phyloP scores from a whole-genome alignment of 2,329 filamentous ascomycete species.

The Chaetoscypha palmicola region DNA sequence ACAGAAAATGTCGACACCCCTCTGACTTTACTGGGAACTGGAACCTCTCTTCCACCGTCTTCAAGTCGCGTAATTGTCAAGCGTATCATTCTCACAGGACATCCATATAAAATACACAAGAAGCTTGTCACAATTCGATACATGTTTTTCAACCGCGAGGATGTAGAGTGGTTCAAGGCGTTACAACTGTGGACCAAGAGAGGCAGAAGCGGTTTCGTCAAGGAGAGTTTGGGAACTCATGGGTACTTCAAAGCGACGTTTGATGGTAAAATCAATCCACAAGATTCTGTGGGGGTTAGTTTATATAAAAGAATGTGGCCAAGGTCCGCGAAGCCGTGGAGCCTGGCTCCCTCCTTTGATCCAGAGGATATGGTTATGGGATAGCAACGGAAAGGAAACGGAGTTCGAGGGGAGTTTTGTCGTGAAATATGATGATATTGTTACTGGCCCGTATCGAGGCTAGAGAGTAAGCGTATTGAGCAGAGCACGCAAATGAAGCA shows the following conservation, averaged over 20 bases:
- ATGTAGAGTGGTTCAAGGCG: constrained; percentile 97
- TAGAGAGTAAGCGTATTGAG: no score
- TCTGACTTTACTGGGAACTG: constrained; percentile 74
- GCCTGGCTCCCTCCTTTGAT: constrained; percentile 11
- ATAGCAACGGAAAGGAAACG: constrained; percentile 1
- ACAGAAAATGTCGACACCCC: constrained; percentile 40
- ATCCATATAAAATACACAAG: constrained; percentile 99
- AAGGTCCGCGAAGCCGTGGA: constrained; percentile 47
- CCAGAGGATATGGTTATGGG: constrained; percentile 5
- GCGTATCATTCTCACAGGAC: constrained; percentile 85
- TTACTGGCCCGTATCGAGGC: no score
- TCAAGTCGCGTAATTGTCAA: constrained; percentile 82
- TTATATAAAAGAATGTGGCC: constrained; percentile 84
- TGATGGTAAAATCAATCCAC: constrained; percentile 90
- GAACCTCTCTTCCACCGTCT: constrained; percentile 74
- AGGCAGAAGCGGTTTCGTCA: constrained; percentile 83
- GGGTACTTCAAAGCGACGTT: constrained; percentile 99
- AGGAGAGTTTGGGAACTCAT: constrained; percentile 90
- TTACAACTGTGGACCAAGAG: constrained; percentile 89
- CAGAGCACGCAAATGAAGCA: no score
- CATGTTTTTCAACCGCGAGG: constrained; percentile 98
- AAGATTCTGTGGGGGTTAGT: constrained; percentile 88
- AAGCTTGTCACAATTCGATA: constrained; percentile 93
- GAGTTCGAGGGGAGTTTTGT: not conserved
- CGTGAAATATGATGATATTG: no score